phyloP scores from a whole-genome alignment of 2,329 filamentous ascomycete genomes.

The Neofusicoccum laricinum region DNA sequence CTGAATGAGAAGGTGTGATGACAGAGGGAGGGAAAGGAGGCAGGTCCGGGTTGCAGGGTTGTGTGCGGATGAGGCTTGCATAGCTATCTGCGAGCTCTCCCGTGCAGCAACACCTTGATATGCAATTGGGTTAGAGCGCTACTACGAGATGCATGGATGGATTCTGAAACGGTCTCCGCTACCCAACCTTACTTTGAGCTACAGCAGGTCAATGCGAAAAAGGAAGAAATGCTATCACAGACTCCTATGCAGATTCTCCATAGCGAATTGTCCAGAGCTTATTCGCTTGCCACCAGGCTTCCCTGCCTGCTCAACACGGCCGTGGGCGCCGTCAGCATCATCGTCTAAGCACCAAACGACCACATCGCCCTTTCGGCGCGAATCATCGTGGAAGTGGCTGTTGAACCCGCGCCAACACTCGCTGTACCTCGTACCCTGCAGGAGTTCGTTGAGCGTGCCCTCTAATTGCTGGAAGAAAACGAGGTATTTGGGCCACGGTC shows the following conservation, averaged over 20 bases:
- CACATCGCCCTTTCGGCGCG: conserved; percentile 59
- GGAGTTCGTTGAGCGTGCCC: conserved; percentile 41
- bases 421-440: conserved; percentile 49
- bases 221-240: neutral
- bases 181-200: neutral
- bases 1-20: neutral
- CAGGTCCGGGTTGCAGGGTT: neutral
- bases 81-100: neutral
- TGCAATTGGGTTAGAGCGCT: neutral
- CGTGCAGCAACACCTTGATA: neutral
- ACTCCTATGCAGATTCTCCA: neutral
- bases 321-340: neutral
- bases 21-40: neutral
- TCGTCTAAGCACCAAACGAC: conserved; percentile 53
- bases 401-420: conserved; percentile 62
- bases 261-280: conserved; percentile 9
- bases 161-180: neutral
- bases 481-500: conserved; percentile 44
- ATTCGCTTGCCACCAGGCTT: neutral
- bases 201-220: neutral
- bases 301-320: neutral
- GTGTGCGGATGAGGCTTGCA: conserved; percentile 1
- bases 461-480: conserved; percentile 60
- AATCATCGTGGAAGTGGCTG: conserved; percentile 62
- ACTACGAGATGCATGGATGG: neutral